Evolutionary conservation across 192 early-diverging fungal genomes (phyloP).

Genomic region (Umbelopsis sp.): DNA sequence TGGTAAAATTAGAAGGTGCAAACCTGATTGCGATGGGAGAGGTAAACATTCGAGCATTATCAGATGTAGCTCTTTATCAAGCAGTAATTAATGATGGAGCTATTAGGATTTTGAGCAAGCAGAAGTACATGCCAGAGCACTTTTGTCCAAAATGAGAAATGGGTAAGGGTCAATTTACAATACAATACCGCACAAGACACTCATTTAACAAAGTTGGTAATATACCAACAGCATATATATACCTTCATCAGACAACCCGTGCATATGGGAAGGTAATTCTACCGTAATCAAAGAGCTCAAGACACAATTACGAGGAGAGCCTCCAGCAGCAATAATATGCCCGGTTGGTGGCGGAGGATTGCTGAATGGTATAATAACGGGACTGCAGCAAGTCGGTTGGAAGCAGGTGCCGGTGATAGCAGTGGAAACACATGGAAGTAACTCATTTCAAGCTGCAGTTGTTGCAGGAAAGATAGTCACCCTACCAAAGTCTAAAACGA

Average conservation of each 20-base stretch:
- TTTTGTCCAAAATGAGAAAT: constrained; percentile 44
- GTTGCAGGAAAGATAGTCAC: constrained; percentile 52
- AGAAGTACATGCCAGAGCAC: constrained; percentile 42
- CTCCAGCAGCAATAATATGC: constrained; percentile 66
- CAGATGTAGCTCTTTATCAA: neutral
- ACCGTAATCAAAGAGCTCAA: constrained; percentile 68
- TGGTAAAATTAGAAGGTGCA: constrained; percentile 67
- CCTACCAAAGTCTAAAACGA: constrained; percentile 48
- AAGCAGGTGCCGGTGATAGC: constrained; percentile 72
- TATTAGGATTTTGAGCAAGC: constrained; percentile 49
- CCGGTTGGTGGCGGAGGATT: constrained; percentile 74
- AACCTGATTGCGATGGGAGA: constrained; percentile 49
- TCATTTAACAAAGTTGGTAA: neutral
- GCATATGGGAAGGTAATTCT: constrained; percentile 62
- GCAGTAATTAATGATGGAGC: neutral
- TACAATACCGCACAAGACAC: neutral
- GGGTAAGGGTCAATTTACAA: constrained; percentile 39
- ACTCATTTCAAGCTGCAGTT: constrained; percentile 68
- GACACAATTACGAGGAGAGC: constrained; percentile 54
- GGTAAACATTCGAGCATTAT: constrained; percentile 30
- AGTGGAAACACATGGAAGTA: constrained; percentile 74
- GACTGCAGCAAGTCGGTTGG: constrained; percentile 63
- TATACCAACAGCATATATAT: constrained; percentile 46
- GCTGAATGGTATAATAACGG: constrained; percentile 68
- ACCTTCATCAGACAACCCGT: constrained; percentile 59